A percentile compares a stretch with the other conserved stretches of the same genome.
Conservation (phyloP, 1,284 basidiomycete species). For the Neolentinus lepideus region DNA sequence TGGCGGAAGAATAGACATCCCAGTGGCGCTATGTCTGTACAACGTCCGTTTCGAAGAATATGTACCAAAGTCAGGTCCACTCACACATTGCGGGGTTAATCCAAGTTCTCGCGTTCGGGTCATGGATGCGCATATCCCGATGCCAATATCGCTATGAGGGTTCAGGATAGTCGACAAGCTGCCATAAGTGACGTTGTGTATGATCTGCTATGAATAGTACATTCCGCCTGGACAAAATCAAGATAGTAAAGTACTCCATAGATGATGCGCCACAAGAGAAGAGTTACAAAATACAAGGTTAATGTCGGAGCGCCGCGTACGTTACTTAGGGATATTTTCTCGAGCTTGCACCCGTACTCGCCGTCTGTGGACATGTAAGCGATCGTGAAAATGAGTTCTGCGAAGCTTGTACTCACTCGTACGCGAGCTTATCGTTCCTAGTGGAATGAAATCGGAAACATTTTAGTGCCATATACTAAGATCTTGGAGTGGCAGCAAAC, state of each 20-base stretch:
- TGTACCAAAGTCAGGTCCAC: background rate
- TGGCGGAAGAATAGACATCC: background rate
- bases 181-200: too few relatives aligned
- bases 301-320: too few relatives aligned
- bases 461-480: background rate
- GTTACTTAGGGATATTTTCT: constrained; percentile 78
- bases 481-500: constrained; percentile 22
- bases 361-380: constrained; percentile 37
- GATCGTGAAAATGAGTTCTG: constrained; percentile 4
- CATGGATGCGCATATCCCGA: background rate
- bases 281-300: too few relatives aligned
- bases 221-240: too few relatives aligned
- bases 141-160: background rate
- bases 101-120: background rate
- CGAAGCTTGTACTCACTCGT: constrained; percentile 56
- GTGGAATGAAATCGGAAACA: background rate
- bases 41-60: background rate
- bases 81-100: background rate
- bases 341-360: constrained; percentile 77
- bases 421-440: constrained; percentile 86
- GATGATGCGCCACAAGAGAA: too few relatives aligned
- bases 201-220: too few relatives aligned
- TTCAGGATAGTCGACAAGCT: background rate
- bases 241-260: too few relatives aligned
- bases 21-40: background rate